Evolutionary conservation across 2,329 filamentous ascomycete genomes (phyloP), one percentile per base, ranked within the genome.

Genomic region (Trichoderma koningii): DNA sequence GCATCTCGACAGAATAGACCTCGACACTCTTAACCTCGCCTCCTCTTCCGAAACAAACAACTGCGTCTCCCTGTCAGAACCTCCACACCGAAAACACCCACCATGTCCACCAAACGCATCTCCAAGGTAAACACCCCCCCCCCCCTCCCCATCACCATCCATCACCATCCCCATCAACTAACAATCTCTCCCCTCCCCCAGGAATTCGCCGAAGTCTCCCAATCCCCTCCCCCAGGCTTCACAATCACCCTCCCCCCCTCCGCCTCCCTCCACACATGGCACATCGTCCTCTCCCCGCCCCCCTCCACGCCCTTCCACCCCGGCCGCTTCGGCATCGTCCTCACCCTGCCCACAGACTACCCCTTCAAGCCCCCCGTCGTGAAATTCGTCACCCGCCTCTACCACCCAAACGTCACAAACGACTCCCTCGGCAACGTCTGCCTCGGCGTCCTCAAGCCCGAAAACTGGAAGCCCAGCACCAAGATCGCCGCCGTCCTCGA

Each of bases 391-490:
- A 97, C 93, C 59, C 94, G 93, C 79, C 91, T 97, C 82, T 97
- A 96, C 85, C 93, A 97, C 81, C 93, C 93, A 51, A 97, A 97
- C 79, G 86, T 97, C 66, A 92, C 89, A 74, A 95, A 96, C 83
- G 93, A 96, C 77, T 85, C 86, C 74, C 86, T 87, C 70, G 93
- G 93, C 68, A 89, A 85, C 78, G 91, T 97, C 86, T 97, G 93
- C 79, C 83, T 97, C 51, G 88, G 87, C 66, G 85, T 93, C 77
- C 86, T 97, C 71, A 92, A 93, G 75, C 77, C 89, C 34, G 92
- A 96, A 72, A 89, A 92, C 78, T 97, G 93, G 93, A 97, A 97
- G 83, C 93, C 93, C 19, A 89, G 89, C 67, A 91, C 89, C 73
- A 90, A 89, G 79, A 85, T 97, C 69, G 78, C 80, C 52, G 85